These are phyloP conservation scores for Globisporangium spinosum DNA, from an alignment of 352 stramenopile species.

Conservation along the genomic window DNA sequence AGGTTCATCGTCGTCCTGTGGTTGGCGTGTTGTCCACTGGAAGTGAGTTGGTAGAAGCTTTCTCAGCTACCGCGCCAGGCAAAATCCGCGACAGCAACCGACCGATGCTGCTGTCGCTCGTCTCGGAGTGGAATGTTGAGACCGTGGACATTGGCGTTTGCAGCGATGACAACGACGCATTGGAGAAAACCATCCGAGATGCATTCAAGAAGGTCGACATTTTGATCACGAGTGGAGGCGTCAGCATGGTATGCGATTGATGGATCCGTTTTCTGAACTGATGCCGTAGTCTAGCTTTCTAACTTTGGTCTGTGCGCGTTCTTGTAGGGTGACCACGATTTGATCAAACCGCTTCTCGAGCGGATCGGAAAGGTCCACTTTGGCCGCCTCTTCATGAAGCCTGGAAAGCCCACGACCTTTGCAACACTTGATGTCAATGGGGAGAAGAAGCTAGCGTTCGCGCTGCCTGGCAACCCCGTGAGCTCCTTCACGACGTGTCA, in stretches of 20 bases:
- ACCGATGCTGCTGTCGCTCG: constrained; percentile 86
- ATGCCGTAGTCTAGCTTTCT: not conserved
- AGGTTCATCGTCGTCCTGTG: constrained; percentile 60
- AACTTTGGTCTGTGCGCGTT: not conserved
- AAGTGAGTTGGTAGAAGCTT: constrained; percentile 89
- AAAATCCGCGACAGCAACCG: constrained; percentile 96
- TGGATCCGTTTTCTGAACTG: not conserved
- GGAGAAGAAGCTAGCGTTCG: constrained; percentile 89
- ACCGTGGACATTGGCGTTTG: constrained; percentile 72
- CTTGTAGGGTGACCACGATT: constrained; percentile 84
- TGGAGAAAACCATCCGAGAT: constrained; percentile 45
- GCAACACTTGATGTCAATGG: constrained; percentile 73
- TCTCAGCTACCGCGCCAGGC: constrained; percentile 33
- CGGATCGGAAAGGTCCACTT: constrained; percentile 91
- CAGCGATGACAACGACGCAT: constrained; percentile 52
- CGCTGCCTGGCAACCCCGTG: constrained; percentile 95
- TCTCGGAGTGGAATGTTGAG: constrained; percentile 42
- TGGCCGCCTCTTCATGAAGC: constrained; percentile 96
- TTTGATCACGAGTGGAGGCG: constrained; percentile 93
- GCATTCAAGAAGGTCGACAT: constrained; percentile 79
- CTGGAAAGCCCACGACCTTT: constrained; percentile 97
- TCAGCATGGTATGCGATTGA: constrained; percentile 77
- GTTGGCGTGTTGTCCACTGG: constrained; percentile 95
- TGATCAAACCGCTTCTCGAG: constrained; percentile 91
- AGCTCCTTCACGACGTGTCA: constrained; percentile 93